Percentiles rank a stretch among this genome's conserved stretches.
phyloP scores from a whole-genome alignment of 2,329 filamentous ascomycete species.

The Aspergillus sergii region DNA sequence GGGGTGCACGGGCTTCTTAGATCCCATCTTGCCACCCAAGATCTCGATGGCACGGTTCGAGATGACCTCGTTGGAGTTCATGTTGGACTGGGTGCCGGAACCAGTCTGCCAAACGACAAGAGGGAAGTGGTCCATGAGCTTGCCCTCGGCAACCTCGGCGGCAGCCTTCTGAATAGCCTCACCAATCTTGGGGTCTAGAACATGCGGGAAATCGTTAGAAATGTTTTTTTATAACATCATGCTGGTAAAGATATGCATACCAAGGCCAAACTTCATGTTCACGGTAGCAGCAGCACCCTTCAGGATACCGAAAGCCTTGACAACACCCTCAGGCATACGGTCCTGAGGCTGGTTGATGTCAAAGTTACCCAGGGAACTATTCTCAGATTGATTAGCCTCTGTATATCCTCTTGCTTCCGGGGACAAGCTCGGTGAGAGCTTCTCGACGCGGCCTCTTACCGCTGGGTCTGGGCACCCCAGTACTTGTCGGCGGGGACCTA shows the following conservation, averaged over 20 bases:
- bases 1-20: constrained; percentile 97
- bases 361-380: constrained; percentile 87
- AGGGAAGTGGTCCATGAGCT: constrained; percentile 95
- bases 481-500: constrained; percentile 86
- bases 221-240: too few species aligned
- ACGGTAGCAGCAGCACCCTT: constrained; percentile 96
- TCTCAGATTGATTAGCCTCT: constrained; percentile 24
- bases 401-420: not conserved
- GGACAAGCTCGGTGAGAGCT: not conserved
- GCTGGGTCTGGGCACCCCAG: constrained; percentile 97
- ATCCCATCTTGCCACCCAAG: constrained; percentile 87
- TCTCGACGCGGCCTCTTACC: constrained; percentile 45
- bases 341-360: constrained; percentile 99
- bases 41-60: constrained; percentile 99
- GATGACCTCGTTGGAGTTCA: constrained; percentile 99
- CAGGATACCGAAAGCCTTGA: constrained; percentile 92
- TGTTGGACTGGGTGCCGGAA: constrained; percentile 98
- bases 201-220: constrained; percentile 37
- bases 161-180: constrained; percentile 94
- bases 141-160: constrained; percentile 86
- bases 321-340: constrained; percentile 91
- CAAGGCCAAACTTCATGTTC: constrained; percentile 90
- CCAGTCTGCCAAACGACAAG: constrained; percentile 99
- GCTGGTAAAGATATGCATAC: constrained; percentile 39
- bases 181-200: constrained; percentile 79